Percentiles rank a stretch among this genome's conserved stretches.
These are phyloP conservation scores for Malus asiatica DNA, from an alignment of 306 rosid species.

Conservation along the genomic window DNA sequence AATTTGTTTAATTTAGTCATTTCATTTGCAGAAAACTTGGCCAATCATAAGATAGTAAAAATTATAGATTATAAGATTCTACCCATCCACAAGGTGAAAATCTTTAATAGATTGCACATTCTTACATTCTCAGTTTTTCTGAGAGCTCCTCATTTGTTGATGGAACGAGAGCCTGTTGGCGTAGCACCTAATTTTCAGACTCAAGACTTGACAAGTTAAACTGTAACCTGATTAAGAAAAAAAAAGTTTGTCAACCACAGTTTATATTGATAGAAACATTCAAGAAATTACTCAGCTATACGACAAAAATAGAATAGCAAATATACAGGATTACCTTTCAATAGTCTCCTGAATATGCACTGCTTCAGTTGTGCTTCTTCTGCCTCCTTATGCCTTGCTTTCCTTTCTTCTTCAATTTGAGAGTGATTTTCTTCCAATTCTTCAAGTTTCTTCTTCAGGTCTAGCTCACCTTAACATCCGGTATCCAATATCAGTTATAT, in stretches of 20 bases:
- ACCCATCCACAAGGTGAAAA: neutral
- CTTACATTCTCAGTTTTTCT: conserved; percentile 63
- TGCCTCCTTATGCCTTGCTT: conserved; percentile 57
- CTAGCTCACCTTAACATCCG: conserved; percentile 47
- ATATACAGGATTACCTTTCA: conserved; percentile 45
- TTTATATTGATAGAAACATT: neutral
- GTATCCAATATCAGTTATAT: neutral
- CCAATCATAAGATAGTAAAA: neutral
- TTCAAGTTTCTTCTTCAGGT: conserved; percentile 49
- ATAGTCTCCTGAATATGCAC: conserved; percentile 64
- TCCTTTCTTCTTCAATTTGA: conserved; percentile 40
- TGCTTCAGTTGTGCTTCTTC: conserved; percentile 64
- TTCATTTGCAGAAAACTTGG: neutral
- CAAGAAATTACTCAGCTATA: neutral
- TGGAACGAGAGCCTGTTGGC: conserved; percentile 75
- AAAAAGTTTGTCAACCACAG: conserved; percentile 16
- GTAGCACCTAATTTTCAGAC: conserved; percentile 82
- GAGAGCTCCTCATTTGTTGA: conserved; percentile 61
- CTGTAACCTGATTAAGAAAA: conserved; percentile 50
- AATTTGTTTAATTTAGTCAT: neutral
- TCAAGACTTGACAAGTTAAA: conserved; percentile 66
- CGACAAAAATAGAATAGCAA: neutral
- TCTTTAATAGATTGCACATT: neutral
- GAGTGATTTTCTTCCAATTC: conserved; percentile 49
- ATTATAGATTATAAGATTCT: neutral